phyloP scores from a whole-genome alignment of 2,329 filamentous ascomycete genomes.

The Colletotrichum nymphaeae region DNA sequence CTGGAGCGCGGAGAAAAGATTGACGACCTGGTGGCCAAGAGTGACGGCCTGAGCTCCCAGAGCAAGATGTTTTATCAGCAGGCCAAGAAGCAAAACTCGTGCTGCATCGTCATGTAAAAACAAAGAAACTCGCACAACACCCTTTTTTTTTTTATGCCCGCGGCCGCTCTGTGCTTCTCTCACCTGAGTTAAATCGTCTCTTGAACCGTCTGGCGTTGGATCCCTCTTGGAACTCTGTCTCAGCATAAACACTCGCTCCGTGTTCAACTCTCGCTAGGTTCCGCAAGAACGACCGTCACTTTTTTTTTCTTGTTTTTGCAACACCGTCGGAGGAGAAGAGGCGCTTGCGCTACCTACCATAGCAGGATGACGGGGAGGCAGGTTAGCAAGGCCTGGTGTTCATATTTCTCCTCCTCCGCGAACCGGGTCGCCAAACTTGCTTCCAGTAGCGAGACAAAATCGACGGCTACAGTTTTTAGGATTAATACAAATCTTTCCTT shows the following conservation, averaged over 20 bases:
- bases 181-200: too few species aligned
- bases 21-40: slow-evolving; percentile 92
- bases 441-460: not conserved
- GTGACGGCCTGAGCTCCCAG: slow-evolving; percentile 87
- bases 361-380: not conserved
- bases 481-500: slow-evolving; percentile 24
- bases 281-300: too few species aligned
- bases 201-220: slow-evolving; percentile 43
- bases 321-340: not conserved
- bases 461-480: slow-evolving; percentile 1
- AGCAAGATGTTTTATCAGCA: slow-evolving; percentile 97
- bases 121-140: too few species aligned
- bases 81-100: slow-evolving; percentile 85
- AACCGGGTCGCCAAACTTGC: too few species aligned
- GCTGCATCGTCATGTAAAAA: slow-evolving; percentile 75
- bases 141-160: too few species aligned
- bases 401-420: slow-evolving; percentile 4
- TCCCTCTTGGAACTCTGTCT: slow-evolving; percentile 28
- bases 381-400: not conserved
- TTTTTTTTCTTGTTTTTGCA: not conserved
- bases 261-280: slow-evolving; percentile 18
- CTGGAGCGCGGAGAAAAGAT: slow-evolving; percentile 96
- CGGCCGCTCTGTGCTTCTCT: too few species aligned
- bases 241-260: slow-evolving; percentile 30
- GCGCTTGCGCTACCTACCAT: not conserved